Conservation (phyloP, 345 rosid genomes). For the Orychophragmus violaceus region DNA sequence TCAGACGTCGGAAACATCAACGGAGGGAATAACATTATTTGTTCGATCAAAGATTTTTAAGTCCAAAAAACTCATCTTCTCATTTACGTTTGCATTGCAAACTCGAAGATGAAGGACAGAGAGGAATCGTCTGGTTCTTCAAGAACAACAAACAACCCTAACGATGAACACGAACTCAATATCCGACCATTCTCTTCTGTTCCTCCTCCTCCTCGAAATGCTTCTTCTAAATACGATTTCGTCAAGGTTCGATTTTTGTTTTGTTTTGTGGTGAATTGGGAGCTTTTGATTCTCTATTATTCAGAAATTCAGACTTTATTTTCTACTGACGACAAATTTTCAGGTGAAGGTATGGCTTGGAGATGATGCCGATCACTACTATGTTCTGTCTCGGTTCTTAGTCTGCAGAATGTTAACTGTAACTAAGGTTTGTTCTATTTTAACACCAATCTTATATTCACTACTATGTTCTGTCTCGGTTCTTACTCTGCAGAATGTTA, state of each 20-base stretch:
- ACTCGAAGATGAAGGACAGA: conserved; percentile 5
- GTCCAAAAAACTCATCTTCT: background rate
- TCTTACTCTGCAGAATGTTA: conserved; percentile 86
- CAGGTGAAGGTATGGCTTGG: conserved; percentile 98
- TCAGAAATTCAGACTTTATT: background rate
- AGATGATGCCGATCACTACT: conserved; percentile 92
- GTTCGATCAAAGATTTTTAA: background rate
- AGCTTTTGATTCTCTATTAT: background rate
- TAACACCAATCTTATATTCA: conserved; percentile 25
- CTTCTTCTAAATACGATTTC: conserved; percentile 74
- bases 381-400: conserved; percentile 84
- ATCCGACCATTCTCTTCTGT: conserved; percentile 33
- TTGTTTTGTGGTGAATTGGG: no score
- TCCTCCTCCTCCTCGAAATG: conserved; percentile 54
- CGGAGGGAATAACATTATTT: background rate
- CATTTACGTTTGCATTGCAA: background rate
- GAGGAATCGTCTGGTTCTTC: conserved; percentile 25
- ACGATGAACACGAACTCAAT: conserved; percentile 30
- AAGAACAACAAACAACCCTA: background rate
- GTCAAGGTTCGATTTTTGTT: conserved; percentile 43
- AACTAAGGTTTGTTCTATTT: conserved; percentile 51
- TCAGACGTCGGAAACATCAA: conserved; percentile 16
- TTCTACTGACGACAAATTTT: background rate
- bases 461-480: conserved; percentile 87
- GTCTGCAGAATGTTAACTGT: conserved; percentile 94